Base-by-base conservation (phyloP, 257 asterid genomes). In the Fraxinus pennsylvanica region DNA sequence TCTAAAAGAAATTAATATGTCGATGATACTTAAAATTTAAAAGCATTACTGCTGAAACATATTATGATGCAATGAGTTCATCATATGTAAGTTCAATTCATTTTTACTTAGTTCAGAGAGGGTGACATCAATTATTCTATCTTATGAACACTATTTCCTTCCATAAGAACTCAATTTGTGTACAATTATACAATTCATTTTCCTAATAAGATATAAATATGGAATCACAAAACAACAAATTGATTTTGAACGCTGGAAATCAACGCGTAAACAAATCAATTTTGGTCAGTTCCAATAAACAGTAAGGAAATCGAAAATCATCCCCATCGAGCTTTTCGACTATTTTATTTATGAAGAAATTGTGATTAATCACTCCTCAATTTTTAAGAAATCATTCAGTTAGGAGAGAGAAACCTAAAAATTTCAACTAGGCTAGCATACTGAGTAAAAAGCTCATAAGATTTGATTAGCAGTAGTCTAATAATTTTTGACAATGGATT, bases 111-210 rank as follows among this genome's bases (percentile, higher is more conserved):
- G 65, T 54, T 54, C 27, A 54, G 65, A 54, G 65, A 54, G 65
- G n/a, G 65, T 19, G 65, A 17, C 12, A 54, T 54, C 65, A 54
- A 54, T 54, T 54, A 1, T 54, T n/a, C 21, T 54, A 54, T 52
- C 65, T 54, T 54, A 54, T 54, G 65, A 61, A 29, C 68, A 61
- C 30, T 61, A n/a, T 61, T 61, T n/a, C 67, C 68, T 61, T 61
- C 68, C 68, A 8, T n/a, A 61, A 22, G 3, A 61, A 21, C 68
- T 61, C 32, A 61, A 61, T 21, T 61, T 21, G 1, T 17, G 2
- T 4, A 7, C 65, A 22, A 25, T 3, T 59, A n/a, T 21, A 21
- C 14, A 54, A 19, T 3, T 61, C 68, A 61, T 61, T n/a, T 61
- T 22, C 68, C 32, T 22, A 61, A n/a, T n/a, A 22, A 52, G 22